Evolutionary conservation across 352 stramenopile genomes (phyloP).

Genomic region (Albugo candida): DNA sequence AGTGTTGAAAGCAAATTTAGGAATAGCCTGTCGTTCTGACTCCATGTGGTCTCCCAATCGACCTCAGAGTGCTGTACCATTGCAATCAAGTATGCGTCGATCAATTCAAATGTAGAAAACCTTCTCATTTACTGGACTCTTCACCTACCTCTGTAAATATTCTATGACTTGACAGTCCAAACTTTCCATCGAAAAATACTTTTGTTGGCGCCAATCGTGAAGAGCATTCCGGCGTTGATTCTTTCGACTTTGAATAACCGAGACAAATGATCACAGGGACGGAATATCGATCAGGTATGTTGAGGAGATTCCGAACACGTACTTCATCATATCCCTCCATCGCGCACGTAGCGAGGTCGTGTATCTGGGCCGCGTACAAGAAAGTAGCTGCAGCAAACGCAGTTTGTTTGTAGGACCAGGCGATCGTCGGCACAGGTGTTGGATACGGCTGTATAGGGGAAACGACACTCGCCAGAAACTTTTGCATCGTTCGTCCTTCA

Average conservation of each 20-base stretch:
- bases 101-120: too few relatives aligned
- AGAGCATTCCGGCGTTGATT: slow-evolving; percentile 10
- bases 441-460: slow-evolving; percentile 45
- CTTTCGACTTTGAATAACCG: slow-evolving; percentile 24
- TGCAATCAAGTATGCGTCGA: too few relatives aligned
- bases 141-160: not conserved
- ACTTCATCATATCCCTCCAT: slow-evolving; percentile 71
- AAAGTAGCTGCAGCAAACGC: slow-evolving; percentile 50
- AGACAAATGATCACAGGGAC: slow-evolving; percentile 54
- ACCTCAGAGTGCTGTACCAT: too few relatives aligned
- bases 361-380: slow-evolving; percentile 40
- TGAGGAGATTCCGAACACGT: slow-evolving; percentile 31
- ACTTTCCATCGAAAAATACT: slow-evolving; percentile 75
- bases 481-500: slow-evolving; percentile 30
- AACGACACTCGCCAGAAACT: slow-evolving; percentile 27
- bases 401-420: slow-evolving; percentile 72
- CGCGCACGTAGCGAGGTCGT: slow-evolving; percentile 42
- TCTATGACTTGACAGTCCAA: slow-evolving; percentile 23
- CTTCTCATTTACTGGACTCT: too few relatives aligned
- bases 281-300: slow-evolving; percentile 61
- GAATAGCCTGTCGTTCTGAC: too few relatives aligned
- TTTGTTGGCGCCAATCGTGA: slow-evolving; percentile 29
- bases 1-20: too few relatives aligned
- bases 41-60: too few relatives aligned
- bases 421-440: slow-evolving; percentile 34